Base-by-base conservation (phyloP, 345 rosid species). In the Arabis alpina region DNA sequence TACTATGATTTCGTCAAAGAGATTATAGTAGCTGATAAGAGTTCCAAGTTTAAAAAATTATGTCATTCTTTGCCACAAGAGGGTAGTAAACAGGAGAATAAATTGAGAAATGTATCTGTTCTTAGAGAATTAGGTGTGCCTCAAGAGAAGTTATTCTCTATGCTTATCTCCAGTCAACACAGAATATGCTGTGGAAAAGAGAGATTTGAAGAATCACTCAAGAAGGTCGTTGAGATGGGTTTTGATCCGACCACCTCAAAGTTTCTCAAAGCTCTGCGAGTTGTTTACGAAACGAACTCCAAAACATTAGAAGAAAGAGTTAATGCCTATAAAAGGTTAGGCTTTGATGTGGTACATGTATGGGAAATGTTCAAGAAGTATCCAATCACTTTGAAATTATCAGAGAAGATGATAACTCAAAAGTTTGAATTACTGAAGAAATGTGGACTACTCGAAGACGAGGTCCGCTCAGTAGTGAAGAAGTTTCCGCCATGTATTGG, bases 81-180 rank as follows among this genome's bases (percentile, higher is more conserved):
- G 39, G 28, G 37, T 8, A 27, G 32, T 50, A 6, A 5, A 27
- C 50, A 13, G 3, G 45, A 48, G 64, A 44, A 50, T 4, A 50
- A 54, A 2, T 2, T 54, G 47, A 25, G 65, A 2, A 82, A 76
- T 23, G 6, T 68, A 1, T 55, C 8, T 10, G 43, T 9, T 55
- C 59, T 76, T 45, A 67, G 72, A 54, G 72, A 47, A 6, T 13
- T 70, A 0, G 76, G 82, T 2, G 0, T 79, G 19, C 73, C 80
- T 15, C 59, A 57, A 32, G 3, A 8, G 2, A 1, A 10, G 14
- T 39, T 79, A 4, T 23, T 68, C 10, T 0, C 59, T 1, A 8
- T 67, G 67, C 16, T 79, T 2, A 14, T 4, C 8, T 19, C 1
- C 1, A 16, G 23, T 19, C 23, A 19, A 19, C 23, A 0, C 23